Percentiles rank a stretch among this genome's conserved stretches.
Evolutionary conservation across 1,284 basidiomycete species (phyloP).

Genomic region (Ceratorhiza oryzae-sativae): DNA sequence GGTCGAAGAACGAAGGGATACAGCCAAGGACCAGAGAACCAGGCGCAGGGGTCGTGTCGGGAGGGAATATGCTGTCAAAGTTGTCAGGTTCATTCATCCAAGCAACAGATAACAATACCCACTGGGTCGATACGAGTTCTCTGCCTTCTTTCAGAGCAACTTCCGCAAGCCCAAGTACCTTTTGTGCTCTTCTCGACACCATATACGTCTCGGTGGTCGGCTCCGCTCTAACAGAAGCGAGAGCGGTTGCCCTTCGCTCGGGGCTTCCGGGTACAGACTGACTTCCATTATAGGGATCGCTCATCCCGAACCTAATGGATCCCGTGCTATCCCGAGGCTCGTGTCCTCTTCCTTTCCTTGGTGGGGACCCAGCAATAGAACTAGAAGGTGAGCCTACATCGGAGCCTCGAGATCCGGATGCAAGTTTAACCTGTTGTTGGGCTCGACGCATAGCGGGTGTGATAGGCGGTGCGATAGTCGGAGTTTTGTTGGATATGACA

Average conservation of each 20-base stretch:
- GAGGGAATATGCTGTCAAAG: slow-evolving; percentile 34
- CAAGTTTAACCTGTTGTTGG: slow-evolving; percentile 20
- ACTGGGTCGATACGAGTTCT: slow-evolving; percentile 46
- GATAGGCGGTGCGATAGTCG: slow-evolving; percentile 29
- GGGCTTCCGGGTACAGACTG: slow-evolving; percentile 8
- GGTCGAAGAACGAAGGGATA: slow-evolving; percentile 73
- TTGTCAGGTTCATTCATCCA: background rate
- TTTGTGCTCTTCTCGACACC: slow-evolving; percentile 52
- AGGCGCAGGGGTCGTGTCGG: slow-evolving; percentile 38
- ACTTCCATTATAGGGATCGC: background rate
- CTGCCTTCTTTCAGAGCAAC: slow-evolving; percentile 48
- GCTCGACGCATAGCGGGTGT: slow-evolving; percentile 34
- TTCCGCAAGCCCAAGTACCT: slow-evolving; percentile 66
- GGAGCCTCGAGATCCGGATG: background rate
- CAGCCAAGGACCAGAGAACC: slow-evolving; percentile 59
- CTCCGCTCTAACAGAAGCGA: background rate
- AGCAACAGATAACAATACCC: slow-evolving; percentile 37
- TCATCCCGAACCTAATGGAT: slow-evolving; percentile 17
- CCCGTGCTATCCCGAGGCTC: slow-evolving; percentile 1
- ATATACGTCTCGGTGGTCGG: slow-evolving; percentile 46
- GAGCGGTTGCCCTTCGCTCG: background rate
- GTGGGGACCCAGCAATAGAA: background rate
- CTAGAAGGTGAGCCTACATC: slow-evolving; percentile 5
- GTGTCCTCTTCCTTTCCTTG: background rate
- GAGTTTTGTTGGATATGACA: slow-evolving; percentile 1